Evolutionary conservation across 257 asterid species (phyloP).

Genomic region (Vinca minor): DNA sequence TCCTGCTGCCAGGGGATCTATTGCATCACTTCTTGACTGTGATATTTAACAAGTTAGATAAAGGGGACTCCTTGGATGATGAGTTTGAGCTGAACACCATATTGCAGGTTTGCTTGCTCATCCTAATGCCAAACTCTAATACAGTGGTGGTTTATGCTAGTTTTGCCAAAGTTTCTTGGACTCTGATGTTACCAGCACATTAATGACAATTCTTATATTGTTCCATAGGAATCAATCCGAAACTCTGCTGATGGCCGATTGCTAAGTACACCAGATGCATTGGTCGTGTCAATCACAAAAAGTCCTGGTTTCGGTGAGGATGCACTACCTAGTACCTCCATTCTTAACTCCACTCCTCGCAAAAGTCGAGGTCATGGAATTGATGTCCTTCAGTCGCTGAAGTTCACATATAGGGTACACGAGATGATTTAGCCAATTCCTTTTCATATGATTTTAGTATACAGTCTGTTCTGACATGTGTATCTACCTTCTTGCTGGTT

Average conservation of each 20-base stretch:
- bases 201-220: constrained; percentile 14
- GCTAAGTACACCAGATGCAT: constrained; percentile 66
- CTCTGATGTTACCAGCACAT: neutral
- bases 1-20: constrained; percentile 67
- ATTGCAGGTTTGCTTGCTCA: constrained; percentile 55
- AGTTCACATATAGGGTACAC: constrained; percentile 76
- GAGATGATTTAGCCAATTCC: constrained; percentile 10
- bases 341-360: constrained; percentile 53
- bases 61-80: constrained; percentile 82
- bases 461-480: neutral
- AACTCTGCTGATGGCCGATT: constrained; percentile 81
- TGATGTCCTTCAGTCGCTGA: constrained; percentile 69
- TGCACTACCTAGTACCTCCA: constrained; percentile 39
- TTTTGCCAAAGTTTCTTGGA: constrained; percentile 6
- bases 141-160: neutral
- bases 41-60: constrained; percentile 78
- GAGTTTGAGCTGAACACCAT: constrained; percentile 93
- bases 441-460: neutral
- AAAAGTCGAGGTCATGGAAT: constrained; percentile 64
- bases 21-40: constrained; percentile 85
- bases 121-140: constrained; percentile 8
- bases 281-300: constrained; percentile 64
- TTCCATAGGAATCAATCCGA: constrained; percentile 75
- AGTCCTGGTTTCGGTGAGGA: constrained; percentile 39
- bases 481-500: constrained; percentile 2